These are phyloP conservation scores for Postia placenta DNA, from an alignment of 768 basidiomycete genomes.

Conservation along the genomic window DNA sequence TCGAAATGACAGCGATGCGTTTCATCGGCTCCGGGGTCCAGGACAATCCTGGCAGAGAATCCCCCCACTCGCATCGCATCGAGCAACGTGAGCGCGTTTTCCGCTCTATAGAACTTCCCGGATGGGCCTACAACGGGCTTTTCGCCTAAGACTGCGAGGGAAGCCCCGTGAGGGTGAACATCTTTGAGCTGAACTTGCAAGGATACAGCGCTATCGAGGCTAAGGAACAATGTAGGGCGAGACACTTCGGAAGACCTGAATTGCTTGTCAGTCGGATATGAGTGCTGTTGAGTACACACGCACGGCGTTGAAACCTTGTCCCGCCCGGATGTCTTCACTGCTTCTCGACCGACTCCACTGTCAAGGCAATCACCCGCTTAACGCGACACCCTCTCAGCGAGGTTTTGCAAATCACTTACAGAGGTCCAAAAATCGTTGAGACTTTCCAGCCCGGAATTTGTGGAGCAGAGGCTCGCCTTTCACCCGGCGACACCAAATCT, in stretches of 20 bases:
- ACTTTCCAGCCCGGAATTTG: slow-evolving; percentile 31
- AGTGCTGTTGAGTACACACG: too few relatives aligned
- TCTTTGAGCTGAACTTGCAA: slow-evolving; percentile 46
- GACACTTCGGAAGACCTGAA: neutral
- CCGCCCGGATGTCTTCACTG: slow-evolving; percentile 4
- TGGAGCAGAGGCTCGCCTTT: too few relatives aligned
- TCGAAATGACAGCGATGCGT: slow-evolving; percentile 42
- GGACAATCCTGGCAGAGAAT: slow-evolving; percentile 40
- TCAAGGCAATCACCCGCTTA: slow-evolving; percentile 3
- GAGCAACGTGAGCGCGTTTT: slow-evolving; percentile 44
- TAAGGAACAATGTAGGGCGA: slow-evolving; percentile 26
- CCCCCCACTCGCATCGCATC: slow-evolving; percentile 46
- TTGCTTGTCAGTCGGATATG: too few relatives aligned
- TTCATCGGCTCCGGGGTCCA: slow-evolving; percentile 33
- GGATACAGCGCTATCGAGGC: slow-evolving; percentile 42
- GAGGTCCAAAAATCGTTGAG: slow-evolving; percentile 62
- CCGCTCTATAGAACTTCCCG: slow-evolving; percentile 53
- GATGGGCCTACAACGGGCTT: slow-evolving; percentile 35
- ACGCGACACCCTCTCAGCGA: slow-evolving; percentile 6
- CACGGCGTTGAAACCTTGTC: too few relatives aligned
- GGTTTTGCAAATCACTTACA: slow-evolving; percentile 36
- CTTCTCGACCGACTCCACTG: slow-evolving; percentile 33
- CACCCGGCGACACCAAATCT: too few relatives aligned
- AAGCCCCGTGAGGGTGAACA: slow-evolving; percentile 23
- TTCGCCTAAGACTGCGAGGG: slow-evolving; percentile 32